phyloP scores from a whole-genome alignment of 2,329 filamentous ascomycete species.

The Verruconis gallopava region DNA sequence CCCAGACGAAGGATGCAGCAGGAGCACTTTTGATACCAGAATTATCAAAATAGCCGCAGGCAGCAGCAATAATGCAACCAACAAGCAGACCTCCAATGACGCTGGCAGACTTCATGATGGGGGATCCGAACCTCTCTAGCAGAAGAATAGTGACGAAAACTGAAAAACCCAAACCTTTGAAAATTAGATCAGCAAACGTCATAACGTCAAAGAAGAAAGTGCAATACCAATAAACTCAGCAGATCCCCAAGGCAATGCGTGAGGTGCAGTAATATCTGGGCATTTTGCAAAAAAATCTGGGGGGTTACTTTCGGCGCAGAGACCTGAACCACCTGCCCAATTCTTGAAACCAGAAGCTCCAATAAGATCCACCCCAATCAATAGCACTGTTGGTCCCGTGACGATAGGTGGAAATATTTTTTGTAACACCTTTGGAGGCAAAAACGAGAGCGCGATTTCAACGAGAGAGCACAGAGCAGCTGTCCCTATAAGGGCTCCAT shows the following conservation, averaged over 20 bases:
- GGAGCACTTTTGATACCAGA: constrained; percentile 59
- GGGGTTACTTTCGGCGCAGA: constrained; percentile 32
- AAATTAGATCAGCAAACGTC: too few species aligned
- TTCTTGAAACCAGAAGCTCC: constrained; percentile 55
- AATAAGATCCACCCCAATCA: constrained; percentile 64
- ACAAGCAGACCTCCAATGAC: constrained; percentile 63
- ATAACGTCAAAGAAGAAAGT: too few species aligned
- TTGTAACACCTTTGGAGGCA: constrained; percentile 54
- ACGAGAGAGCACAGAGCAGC: constrained; percentile 36
- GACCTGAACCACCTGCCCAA: constrained; percentile 65
- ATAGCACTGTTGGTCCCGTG: constrained; percentile 52
- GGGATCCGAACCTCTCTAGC: constrained; percentile 68
- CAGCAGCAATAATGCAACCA: constrained; percentile 67
- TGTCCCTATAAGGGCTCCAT: constrained; percentile 55
- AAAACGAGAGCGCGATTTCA: constrained; percentile 62
- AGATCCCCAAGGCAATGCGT: constrained; percentile 62
- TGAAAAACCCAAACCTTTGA: constrained; percentile 53
- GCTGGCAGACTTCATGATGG: constrained; percentile 71
- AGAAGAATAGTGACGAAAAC: constrained; percentile 70
- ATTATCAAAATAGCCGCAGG: constrained; percentile 66
- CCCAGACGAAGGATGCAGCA: constrained; percentile 64
- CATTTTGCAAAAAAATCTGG: constrained; percentile 40
- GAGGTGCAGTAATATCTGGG: constrained; percentile 53
- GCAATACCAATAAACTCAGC: constrained; percentile 56
- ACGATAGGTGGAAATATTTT: constrained; percentile 68